phyloP scores from a whole-genome alignment of 768 basidiomycete species.

The Boletus vinaceobasis region DNA sequence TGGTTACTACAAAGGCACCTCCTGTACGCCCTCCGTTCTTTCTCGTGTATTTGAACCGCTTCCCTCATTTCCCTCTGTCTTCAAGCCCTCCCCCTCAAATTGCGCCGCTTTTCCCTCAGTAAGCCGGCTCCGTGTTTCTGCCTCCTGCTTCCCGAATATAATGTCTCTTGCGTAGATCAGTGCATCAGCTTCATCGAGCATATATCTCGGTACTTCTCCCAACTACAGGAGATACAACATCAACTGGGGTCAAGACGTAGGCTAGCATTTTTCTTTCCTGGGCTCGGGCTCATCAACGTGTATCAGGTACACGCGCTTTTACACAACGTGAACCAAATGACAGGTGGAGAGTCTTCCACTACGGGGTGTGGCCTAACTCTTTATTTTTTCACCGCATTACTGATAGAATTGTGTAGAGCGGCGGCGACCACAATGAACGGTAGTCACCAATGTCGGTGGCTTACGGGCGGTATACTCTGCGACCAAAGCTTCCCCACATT shows the following conservation, averaged over 20 bases:
- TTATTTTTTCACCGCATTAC: too few relatives aligned
- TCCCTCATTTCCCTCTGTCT: fast-evolving
- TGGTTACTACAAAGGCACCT: neutral
- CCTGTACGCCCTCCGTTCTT: neutral
- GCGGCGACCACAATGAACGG: neutral
- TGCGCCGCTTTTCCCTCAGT: neutral
- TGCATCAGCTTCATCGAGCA: too few relatives aligned
- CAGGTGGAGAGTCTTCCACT: neutral
- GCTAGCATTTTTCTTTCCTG: neutral
- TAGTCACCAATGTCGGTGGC: slow-evolving; percentile 3
- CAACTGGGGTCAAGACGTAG: slow-evolving; percentile 7
- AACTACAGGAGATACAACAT: too few relatives aligned
- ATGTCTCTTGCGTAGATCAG: neutral
- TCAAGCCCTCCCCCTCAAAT: too few relatives aligned
- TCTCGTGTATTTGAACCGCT: neutral
- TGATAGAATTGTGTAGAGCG: slow-evolving; percentile 1
- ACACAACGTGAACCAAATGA: neutral
- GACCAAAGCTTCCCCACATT: neutral
- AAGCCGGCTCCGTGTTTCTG: neutral
- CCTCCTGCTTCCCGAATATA: neutral
- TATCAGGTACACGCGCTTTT: slow-evolving; percentile 2
- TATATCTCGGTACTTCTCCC: too few relatives aligned
- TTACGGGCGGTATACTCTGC: neutral
- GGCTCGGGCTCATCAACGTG: neutral
- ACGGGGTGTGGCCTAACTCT: neutral